Evolutionary conservation across 805 yeast species (phyloP).

Genomic region (Ogataea philodendri): DNA sequence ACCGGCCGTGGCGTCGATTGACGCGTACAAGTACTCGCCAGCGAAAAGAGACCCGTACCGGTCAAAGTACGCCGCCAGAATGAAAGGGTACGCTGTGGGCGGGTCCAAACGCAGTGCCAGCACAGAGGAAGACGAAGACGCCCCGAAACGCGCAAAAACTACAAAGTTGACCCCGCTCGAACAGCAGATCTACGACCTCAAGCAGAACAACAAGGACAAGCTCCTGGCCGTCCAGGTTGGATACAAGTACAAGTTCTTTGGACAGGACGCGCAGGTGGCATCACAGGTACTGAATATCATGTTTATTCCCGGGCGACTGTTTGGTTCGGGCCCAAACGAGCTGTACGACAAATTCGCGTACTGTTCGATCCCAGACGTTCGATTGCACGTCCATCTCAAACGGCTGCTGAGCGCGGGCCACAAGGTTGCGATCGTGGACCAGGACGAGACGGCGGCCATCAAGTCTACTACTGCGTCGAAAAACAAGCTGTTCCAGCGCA

Average conservation of each 20-base stretch:
- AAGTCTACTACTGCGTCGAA: constrained; percentile 54
- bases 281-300: constrained; percentile 65
- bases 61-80: constrained; percentile 4
- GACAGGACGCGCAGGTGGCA: constrained; percentile 75
- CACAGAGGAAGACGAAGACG: constrained; percentile 5
- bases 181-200: constrained; percentile 68
- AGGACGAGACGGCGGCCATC: constrained; percentile 74
- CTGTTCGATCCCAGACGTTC: constrained; percentile 77
- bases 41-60: background rate
- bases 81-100: constrained; percentile 7
- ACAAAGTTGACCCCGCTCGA: constrained; percentile 71
- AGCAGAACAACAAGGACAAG: constrained; percentile 59
- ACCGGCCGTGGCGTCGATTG: constrained; percentile 3
- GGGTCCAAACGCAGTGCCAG: constrained; percentile 4
- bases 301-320: constrained; percentile 66
- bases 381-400: constrained; percentile 74
- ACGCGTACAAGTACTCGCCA: constrained; percentile 9
- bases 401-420: constrained; percentile 67
- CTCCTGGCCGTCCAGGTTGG: constrained; percentile 85
- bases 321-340: constrained; percentile 38
- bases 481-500: constrained; percentile 60
- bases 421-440: constrained; percentile 86
- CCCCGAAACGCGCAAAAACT: constrained; percentile 13
- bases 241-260: constrained; percentile 84
- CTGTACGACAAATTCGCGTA: constrained; percentile 66